A percentile compares a stretch with the other conserved stretches of the same genome.
These are phyloP conservation scores for Apocynum venetum DNA, from an alignment of 257 asterid species.

Conservation along the genomic window DNA sequence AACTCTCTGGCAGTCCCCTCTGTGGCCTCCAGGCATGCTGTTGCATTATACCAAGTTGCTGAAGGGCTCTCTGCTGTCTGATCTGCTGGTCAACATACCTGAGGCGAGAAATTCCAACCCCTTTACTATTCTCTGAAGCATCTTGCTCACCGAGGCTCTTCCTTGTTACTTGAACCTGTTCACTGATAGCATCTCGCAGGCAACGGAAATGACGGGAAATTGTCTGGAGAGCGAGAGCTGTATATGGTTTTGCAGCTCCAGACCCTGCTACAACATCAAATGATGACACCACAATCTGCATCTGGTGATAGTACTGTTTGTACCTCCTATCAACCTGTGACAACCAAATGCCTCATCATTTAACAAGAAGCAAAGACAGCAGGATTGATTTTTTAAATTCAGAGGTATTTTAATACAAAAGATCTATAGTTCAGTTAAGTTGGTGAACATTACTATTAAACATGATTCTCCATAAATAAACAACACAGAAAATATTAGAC, in stretches of 20 bases:
- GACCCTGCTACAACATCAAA: constrained; percentile 68
- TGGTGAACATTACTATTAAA: background rate
- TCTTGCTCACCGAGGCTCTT: constrained; percentile 80
- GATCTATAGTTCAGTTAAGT: background rate
- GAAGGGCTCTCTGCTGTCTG: constrained; percentile 74
- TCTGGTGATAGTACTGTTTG: constrained; percentile 81
- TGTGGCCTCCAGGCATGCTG: constrained; percentile 95
- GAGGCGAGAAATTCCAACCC: constrained; percentile 68
- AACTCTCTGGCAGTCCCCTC: constrained; percentile 80
- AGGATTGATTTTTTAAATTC: background rate
- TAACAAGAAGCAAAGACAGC: background rate
- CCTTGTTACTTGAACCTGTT: constrained; percentile 54
- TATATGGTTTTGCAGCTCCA: constrained; percentile 76
- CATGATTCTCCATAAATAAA: background rate
- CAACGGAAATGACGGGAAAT: constrained; percentile 86
- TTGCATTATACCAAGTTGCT: constrained; percentile 85
- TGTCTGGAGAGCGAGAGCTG: constrained; percentile 79
- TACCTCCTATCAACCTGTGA: constrained; percentile 75
- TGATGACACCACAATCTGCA: constrained; percentile 75
- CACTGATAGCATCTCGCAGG: constrained; percentile 66
- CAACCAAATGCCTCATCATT: background rate
- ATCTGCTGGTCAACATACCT: constrained; percentile 69
- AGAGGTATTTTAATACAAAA: background rate
- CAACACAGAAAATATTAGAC: background rate
- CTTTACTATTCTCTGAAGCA: constrained; percentile 41